Conservation (phyloP, 2,329 filamentous ascomycete genomes). For the Calonectria pseudoturangicola region DNA sequence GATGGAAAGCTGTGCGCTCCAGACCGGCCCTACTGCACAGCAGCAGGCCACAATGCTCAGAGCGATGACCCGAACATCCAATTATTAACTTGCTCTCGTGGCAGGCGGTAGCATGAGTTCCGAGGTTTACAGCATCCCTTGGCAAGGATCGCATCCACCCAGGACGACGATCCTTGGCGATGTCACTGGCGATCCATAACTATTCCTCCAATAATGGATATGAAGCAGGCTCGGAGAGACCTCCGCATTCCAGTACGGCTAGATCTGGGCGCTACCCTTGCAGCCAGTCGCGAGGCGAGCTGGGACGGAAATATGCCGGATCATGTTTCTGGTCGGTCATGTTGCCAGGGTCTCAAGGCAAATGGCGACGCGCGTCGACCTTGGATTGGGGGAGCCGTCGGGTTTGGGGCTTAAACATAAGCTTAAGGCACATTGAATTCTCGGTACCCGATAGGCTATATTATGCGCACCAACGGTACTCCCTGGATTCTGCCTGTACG, state of each 20-base stretch:
- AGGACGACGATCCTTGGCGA: slow-evolving; percentile 21
- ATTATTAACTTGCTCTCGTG: neutral
- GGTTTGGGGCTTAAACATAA: slow-evolving; percentile 13
- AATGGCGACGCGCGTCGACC: neutral
- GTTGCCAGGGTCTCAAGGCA: neutral
- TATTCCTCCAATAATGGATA: slow-evolving; percentile 12
- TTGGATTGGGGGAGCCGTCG: neutral
- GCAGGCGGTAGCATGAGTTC: neutral
- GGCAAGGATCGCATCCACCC: neutral
- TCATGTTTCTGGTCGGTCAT: slow-evolving; percentile 8
- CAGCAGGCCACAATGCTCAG: neutral
- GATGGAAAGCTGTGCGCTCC: slow-evolving; percentile 3
- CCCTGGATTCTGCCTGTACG: neutral
- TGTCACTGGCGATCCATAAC: slow-evolving; percentile 1
- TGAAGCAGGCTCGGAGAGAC: slow-evolving; percentile 4
- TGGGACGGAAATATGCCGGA: slow-evolving; percentile 19
- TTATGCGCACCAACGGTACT: slow-evolving; percentile 17
- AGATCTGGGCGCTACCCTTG: slow-evolving; percentile 8
- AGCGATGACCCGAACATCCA: slow-evolving; percentile 10
- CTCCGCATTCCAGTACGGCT: slow-evolving; percentile 18
- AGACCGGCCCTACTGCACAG: neutral
- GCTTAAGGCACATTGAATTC: slow-evolving; percentile 16
- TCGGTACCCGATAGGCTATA: neutral
- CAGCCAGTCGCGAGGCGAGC: neutral
- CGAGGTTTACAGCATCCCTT: neutral